Evolutionary conservation across 2,329 filamentous ascomycete genomes (phyloP).

Genomic region (Domatiomyces catenatus): DNA sequence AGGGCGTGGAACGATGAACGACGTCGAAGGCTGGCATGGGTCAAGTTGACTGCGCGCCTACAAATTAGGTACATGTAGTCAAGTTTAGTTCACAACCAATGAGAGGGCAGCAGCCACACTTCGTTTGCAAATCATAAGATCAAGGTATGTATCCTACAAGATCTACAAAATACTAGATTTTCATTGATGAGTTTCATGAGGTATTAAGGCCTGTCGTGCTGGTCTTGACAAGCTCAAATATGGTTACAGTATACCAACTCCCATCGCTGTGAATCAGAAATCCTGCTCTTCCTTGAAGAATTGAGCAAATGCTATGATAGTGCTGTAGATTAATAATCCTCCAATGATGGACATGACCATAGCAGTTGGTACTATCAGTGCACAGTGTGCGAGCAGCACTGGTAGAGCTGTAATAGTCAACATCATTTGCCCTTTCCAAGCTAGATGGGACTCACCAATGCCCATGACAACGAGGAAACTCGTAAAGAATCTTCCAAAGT

Average conservation of each 20-base stretch:
- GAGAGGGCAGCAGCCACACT: not conserved
- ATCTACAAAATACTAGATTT: not conserved
- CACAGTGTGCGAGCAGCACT: constrained; percentile 71
- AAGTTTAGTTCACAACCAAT: not conserved
- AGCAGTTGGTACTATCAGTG: constrained; percentile 64
- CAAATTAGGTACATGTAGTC: not conserved
- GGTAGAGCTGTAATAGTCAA: constrained; percentile 53
- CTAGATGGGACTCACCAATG: constrained; percentile 52
- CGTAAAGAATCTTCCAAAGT: constrained; percentile 85
- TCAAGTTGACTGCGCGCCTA: not conserved
- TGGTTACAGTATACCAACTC: not conserved
- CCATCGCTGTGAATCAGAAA: constrained; percentile 42
- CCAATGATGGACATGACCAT: constrained; percentile 93
- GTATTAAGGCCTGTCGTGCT: not conserved
- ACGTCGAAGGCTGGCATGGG: not conserved
- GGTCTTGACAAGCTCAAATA: not conserved
- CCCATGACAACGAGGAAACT: constrained; percentile 96
- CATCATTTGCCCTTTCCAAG: not conserved
- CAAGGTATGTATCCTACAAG: not conserved
- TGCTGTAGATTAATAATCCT: constrained; percentile 88
- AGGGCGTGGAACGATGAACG: too few relatives aligned
- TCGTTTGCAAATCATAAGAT: not conserved
- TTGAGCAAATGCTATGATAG: constrained; percentile 94
- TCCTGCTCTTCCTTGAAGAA: constrained; percentile 98
- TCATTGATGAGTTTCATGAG: not conserved